Conservation (phyloP, 306 rosid species). For the Potentilla sterilis region DNA sequence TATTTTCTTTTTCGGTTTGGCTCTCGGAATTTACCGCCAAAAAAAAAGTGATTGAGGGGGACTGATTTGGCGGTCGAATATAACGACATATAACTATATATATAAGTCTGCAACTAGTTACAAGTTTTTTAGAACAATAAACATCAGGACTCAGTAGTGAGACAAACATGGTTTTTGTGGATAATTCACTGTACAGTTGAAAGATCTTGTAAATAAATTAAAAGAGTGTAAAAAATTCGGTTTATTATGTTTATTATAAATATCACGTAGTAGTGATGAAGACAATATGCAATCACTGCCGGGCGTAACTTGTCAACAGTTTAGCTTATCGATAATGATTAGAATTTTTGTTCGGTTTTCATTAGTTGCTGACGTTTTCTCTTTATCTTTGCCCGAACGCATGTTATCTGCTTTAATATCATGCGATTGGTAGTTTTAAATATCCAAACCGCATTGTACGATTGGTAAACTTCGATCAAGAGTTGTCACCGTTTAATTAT, state of each 20-base stretch:
- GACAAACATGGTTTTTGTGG: conserved; percentile 3
- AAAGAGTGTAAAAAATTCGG: not conserved
- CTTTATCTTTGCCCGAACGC: not conserved
- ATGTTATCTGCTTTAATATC: too few species aligned
- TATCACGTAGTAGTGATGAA: too few species aligned
- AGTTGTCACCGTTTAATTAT: not conserved
- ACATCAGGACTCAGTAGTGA: not conserved
- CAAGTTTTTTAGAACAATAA: not conserved
- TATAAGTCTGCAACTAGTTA: not conserved
- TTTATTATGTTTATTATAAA: too few species aligned
- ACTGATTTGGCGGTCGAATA: conserved; percentile 17
- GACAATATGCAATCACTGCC: too few species aligned
- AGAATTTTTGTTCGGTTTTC: not conserved
- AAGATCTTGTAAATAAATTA: not conserved
- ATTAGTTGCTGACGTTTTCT: not conserved
- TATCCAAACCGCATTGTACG: too few species aligned
- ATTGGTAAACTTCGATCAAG: too few species aligned
- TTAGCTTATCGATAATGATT: not conserved
- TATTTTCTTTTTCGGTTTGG: not conserved
- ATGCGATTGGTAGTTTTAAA: not conserved
- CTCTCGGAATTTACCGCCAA: conserved; percentile 9
- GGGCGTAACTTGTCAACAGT: too few species aligned
- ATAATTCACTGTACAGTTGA: not conserved
- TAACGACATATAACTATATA: not conserved
- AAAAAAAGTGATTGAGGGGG: not conserved